These are phyloP conservation scores for Suhomyces kunorum DNA, from an alignment of 1,139 yeast genomes.

Conservation along the genomic window DNA sequence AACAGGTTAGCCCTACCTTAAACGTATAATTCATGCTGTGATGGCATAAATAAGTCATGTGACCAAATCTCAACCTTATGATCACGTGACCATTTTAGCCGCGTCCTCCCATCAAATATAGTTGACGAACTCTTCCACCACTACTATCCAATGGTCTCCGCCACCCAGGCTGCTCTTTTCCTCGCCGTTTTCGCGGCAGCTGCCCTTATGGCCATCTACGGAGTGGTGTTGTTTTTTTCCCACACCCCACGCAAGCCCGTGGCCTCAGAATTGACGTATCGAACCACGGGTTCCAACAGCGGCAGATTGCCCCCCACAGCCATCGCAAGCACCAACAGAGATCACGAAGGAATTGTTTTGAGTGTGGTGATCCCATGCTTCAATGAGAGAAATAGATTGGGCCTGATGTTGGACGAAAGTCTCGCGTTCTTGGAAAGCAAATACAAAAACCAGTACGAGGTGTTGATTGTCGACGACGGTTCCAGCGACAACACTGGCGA, in stretches of 20 bases:
- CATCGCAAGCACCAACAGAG: slow-evolving; percentile 18
- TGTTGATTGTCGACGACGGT: slow-evolving; percentile 89
- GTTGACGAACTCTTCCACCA: neutral
- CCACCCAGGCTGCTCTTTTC: slow-evolving; percentile 1
- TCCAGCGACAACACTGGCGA: slow-evolving; percentile 78
- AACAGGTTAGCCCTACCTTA: slow-evolving; percentile 37
- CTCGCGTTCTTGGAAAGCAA: slow-evolving; percentile 51
- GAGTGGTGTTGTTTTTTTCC: slow-evolving; percentile 49
- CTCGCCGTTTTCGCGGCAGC: slow-evolving; percentile 5
- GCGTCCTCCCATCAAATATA: neutral
- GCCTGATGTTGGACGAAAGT: slow-evolving; percentile 76
- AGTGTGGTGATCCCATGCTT: slow-evolving; percentile 89
- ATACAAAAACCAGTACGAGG: slow-evolving; percentile 57
- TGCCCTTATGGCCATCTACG: slow-evolving; percentile 32
- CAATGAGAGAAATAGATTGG: slow-evolving; percentile 77
- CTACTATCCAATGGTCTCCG: slow-evolving; percentile 6
- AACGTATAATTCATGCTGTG: too few relatives aligned
- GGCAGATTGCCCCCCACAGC: slow-evolving; percentile 35
- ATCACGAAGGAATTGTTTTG: slow-evolving; percentile 42
- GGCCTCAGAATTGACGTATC: slow-evolving; percentile 52
- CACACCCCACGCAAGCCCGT: slow-evolving; percentile 64
- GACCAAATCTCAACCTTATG: neutral
- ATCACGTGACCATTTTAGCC: neutral
- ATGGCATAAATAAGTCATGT: neutral
- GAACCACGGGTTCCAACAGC: slow-evolving; percentile 35